These are phyloP conservation scores for Monosporascus sp. DNA, from an alignment of 2,329 filamentous ascomycete species.

Conservation along the genomic window DNA sequence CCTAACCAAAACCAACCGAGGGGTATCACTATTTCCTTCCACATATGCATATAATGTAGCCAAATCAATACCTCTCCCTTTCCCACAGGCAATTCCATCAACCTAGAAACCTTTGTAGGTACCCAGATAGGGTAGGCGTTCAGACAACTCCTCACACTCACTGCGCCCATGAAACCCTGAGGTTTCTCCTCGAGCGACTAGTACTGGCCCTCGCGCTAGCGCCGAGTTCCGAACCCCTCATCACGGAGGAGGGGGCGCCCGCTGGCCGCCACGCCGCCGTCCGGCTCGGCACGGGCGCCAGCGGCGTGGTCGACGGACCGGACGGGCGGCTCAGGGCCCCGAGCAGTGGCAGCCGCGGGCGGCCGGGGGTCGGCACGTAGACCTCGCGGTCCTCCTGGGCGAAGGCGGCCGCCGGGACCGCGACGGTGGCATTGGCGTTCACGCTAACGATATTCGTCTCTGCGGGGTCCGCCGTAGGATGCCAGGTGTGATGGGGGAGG, in stretches of 20 bases:
- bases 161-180: constrained; percentile 28
- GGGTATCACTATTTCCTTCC: no score
- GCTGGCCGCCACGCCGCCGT: no score
- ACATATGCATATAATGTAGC: no score
- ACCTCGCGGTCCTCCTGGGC: constrained; percentile 8
- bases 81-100: no score
- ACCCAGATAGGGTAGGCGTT: no score
- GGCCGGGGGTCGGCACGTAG: constrained; percentile 27
- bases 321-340: constrained; percentile 18
- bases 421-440: no score
- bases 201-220: constrained; percentile 13
- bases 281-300: constrained; percentile 24
- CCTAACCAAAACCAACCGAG: no score
- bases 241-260: constrained; percentile 15
- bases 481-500: constrained; percentile 12
- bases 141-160: neutral
- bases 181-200: constrained; percentile 19
- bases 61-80: no score
- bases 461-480: constrained; percentile 11
- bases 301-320: constrained; percentile 25
- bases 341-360: constrained; percentile 22
- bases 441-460: neutral
- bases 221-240: constrained; percentile 20
- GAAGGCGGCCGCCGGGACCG: neutral
- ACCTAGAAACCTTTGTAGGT: no score